Conservation (phyloP, 345 rosid species). For the Turritis glabra region DNA sequence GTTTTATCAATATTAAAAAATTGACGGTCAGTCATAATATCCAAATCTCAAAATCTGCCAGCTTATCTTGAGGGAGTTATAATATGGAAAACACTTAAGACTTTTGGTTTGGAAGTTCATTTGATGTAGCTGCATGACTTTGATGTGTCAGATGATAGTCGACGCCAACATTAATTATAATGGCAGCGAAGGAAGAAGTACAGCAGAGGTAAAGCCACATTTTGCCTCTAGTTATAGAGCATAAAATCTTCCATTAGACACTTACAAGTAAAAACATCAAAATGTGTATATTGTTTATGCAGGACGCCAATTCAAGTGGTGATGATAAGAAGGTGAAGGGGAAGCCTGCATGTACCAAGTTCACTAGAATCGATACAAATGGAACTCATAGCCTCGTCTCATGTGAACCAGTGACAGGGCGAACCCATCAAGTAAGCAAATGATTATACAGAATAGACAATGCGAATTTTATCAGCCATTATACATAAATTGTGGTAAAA, state of each 20-base stretch:
- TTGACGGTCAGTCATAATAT: not conserved
- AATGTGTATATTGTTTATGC: conserved; percentile 21
- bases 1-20: not conserved
- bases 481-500: not conserved
- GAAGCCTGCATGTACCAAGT: conserved; percentile 82
- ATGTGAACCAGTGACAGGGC: conserved; percentile 91
- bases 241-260: not conserved
- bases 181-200: conserved; percentile 83
- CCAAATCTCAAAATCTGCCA: not conserved
- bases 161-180: conserved; percentile 62
- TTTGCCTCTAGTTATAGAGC: not conserved
- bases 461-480: not conserved
- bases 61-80: not conserved
- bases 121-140: conserved; percentile 24
- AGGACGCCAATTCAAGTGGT: conserved; percentile 53
- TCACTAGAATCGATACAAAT: conserved; percentile 75
- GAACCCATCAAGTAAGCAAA: conserved; percentile 89
- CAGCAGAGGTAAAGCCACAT: conserved; percentile 57
- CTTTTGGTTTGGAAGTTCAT: not conserved
- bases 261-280: not conserved
- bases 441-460: not conserved
- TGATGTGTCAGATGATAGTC: conserved; percentile 58
- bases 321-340: conserved; percentile 52
- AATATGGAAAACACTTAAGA: not conserved
- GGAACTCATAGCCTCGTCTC: conserved; percentile 82